Conservation (phyloP, 345 rosid genomes). For the Toxicodendron radicans region DNA sequence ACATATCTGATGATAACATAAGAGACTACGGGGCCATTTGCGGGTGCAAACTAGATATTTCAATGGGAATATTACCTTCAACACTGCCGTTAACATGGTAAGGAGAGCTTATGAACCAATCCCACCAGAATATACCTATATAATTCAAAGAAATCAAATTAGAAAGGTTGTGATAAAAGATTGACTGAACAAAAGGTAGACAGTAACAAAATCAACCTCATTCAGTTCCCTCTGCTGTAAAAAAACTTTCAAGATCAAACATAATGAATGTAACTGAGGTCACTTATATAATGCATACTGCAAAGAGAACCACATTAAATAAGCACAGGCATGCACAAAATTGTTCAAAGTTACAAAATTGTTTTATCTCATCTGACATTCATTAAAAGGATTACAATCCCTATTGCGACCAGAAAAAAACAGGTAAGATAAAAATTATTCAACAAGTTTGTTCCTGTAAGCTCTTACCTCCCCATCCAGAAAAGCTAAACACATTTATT, state of each 20-base stretch:
- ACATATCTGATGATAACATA: background rate
- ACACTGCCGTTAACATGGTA: constrained; percentile 79
- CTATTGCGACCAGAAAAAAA: background rate
- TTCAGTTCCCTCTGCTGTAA: constrained; percentile 93
- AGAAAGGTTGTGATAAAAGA: constrained; percentile 8
- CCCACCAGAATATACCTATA: constrained; percentile 93
- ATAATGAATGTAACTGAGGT: constrained; percentile 80
- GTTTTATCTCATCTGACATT: background rate
- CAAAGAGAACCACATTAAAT: constrained; percentile 15
- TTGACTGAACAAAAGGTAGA: constrained; percentile 3
- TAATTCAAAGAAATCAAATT: constrained; percentile 26
- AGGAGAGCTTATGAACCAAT: constrained; percentile 93
- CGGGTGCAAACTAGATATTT: background rate
- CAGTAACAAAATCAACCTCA: constrained; percentile 53
- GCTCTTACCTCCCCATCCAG: no score
- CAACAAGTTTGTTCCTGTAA: no score
- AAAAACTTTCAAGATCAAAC: constrained; percentile 86
- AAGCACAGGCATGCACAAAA: background rate
- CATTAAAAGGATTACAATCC: background rate
- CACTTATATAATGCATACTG: constrained; percentile 70
- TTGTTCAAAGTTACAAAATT: constrained; percentile 1
- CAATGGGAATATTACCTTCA: constrained; percentile 49
- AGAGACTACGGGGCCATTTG: constrained; percentile 3
- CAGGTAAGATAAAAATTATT: constrained; percentile 14
- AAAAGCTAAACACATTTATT: no score